Evolutionary conservation across 2,329 filamentous ascomycete species (phyloP).

Genomic region (Colletotrichum plurivorum): DNA sequence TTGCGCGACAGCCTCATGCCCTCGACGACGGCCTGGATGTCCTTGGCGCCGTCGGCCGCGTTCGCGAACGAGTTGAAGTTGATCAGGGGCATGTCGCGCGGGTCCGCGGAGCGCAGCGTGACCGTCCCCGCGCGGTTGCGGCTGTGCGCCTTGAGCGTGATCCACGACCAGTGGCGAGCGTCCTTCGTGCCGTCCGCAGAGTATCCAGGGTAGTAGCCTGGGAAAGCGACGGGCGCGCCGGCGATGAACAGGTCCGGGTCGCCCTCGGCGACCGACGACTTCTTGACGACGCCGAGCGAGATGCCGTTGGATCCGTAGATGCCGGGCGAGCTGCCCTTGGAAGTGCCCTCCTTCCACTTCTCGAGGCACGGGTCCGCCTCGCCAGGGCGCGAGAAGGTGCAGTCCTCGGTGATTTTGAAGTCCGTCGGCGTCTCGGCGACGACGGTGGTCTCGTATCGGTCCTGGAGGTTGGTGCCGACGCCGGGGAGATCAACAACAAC

Average conservation of each 20-base stretch:
- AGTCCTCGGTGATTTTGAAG: slow-evolving; percentile 47
- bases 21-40: slow-evolving; percentile 63
- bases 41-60: slow-evolving; percentile 49
- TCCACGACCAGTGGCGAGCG: slow-evolving; percentile 55
- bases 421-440: slow-evolving; percentile 44
- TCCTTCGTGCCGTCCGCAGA: slow-evolving; percentile 46
- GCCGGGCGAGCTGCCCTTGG: slow-evolving; percentile 42
- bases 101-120: slow-evolving; percentile 68
- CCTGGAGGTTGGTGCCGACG: slow-evolving; percentile 68
- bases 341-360: slow-evolving; percentile 46
- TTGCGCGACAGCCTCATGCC: slow-evolving; percentile 60
- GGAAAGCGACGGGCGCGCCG: slow-evolving; percentile 46
- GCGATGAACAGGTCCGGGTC: slow-evolving; percentile 50
- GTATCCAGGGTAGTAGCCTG: slow-evolving; percentile 49
- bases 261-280: slow-evolving; percentile 45
- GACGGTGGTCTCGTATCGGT: slow-evolving; percentile 47
- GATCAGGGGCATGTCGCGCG: slow-evolving; percentile 71
- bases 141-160: slow-evolving; percentile 70
- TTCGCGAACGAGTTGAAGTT: slow-evolving; percentile 69
- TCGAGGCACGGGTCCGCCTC: slow-evolving; percentile 52
- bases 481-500: slow-evolving; percentile 71
- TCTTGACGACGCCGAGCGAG: slow-evolving; percentile 48
- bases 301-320: slow-evolving; percentile 53
- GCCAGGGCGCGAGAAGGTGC: slow-evolving; percentile 46
- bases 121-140: slow-evolving; percentile 72